phyloP scores from a whole-genome alignment of 78 protist species.

The Dictyostelium purpureum region DNA sequence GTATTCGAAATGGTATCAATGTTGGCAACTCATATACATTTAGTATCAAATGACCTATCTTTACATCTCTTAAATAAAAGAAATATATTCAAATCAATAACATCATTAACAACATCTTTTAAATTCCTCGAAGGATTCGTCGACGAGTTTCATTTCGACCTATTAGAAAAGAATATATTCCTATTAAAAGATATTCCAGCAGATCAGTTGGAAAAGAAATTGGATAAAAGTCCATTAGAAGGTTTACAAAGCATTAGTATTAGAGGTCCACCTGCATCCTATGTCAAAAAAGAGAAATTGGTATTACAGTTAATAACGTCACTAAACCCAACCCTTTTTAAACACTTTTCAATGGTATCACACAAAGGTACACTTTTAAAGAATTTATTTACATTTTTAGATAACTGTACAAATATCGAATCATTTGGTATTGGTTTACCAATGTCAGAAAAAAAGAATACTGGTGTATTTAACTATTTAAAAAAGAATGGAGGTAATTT shows the following conservation, averaged over 20 bases:
- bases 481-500: neutral
- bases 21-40: neutral
- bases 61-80: neutral
- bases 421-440: conserved; percentile 6
- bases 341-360: conserved; percentile 25
- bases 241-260: neutral
- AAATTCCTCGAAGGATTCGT: neutral
- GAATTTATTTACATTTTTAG: neutral
- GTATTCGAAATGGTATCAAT: neutral
- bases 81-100: neutral
- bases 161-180: neutral
- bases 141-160: neutral
- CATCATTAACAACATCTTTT: neutral
- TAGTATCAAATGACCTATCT: neutral
- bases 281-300: neutral
- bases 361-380: neutral
- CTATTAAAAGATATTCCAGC: neutral
- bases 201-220: neutral
- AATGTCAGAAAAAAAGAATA: neutral
- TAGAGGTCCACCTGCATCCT: conserved; percentile 1
- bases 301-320: neutral
- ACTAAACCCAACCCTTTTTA: neutral
- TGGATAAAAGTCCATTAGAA: neutral
- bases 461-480: neutral
- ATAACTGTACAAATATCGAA: neutral